These are phyloP conservation scores for Annona squamosa DNA, from an alignment of 164 flowering plant genomes.

Conservation along the genomic window DNA sequence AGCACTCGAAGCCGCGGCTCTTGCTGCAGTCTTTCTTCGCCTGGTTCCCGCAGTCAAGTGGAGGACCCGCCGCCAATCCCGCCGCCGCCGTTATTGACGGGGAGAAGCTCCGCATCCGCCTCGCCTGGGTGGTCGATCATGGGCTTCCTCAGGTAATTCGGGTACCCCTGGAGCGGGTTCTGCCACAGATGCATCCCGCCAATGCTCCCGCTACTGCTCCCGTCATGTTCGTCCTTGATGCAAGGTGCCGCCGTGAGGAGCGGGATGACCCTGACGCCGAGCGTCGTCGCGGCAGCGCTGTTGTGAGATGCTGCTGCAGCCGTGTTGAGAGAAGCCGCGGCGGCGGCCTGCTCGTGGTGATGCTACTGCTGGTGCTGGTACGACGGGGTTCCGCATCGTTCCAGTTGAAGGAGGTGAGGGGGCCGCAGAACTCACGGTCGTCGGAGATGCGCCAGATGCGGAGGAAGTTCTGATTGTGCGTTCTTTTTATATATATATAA, in stretches of 20 bases:
- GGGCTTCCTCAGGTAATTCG: constrained; percentile 26
- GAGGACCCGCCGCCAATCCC: constrained; percentile 14
- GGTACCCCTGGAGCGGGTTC: constrained; percentile 14
- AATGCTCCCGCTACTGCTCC: not conserved
- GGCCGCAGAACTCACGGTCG: too few relatives aligned
- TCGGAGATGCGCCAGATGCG: too few relatives aligned
- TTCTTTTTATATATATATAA: too few relatives aligned
- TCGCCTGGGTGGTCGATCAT: not conserved
- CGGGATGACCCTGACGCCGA: constrained; percentile 55
- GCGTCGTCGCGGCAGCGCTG: constrained; percentile 35
- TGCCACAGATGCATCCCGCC: constrained; percentile 43
- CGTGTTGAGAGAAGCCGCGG: too few relatives aligned
- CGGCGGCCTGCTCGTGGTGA: constrained; percentile 6
- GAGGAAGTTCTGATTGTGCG: too few relatives aligned
- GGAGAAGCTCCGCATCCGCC: not conserved
- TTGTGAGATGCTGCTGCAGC: too few relatives aligned
- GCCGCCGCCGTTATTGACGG: constrained; percentile 6
- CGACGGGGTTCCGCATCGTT: too few relatives aligned
- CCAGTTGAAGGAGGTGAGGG: too few relatives aligned
- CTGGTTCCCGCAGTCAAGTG: constrained; percentile 91
- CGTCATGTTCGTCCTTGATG: constrained; percentile 6
- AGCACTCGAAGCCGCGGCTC: constrained; percentile 78
- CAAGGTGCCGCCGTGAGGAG: constrained; percentile 45
- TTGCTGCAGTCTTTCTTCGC: constrained; percentile 91
- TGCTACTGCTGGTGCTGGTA: too few relatives aligned